Evolutionary conservation across 2,329 filamentous ascomycete species (phyloP).

Genomic region (Talaromyces islandicus): DNA sequence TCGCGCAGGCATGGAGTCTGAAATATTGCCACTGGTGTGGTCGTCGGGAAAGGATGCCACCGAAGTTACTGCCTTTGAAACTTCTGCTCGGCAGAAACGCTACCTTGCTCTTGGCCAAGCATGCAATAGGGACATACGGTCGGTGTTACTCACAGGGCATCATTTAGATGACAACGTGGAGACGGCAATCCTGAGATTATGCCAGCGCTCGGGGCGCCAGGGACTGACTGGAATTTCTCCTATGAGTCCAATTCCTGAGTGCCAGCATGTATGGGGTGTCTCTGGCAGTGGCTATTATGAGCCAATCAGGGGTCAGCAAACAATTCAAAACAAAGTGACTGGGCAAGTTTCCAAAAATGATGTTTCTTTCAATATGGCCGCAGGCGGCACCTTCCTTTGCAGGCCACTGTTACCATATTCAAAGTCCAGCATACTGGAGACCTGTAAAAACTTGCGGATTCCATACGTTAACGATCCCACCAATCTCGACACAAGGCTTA

Average conservation of each 20-base stretch:
- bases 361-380: conserved; percentile 17
- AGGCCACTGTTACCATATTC: conserved; percentile 44
- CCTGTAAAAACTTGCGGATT: conserved; percentile 64
- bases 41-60: conserved; percentile 26
- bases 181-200: conserved; percentile 74
- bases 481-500: conserved; percentile 71
- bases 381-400: conserved; percentile 30
- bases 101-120: conserved; percentile 64
- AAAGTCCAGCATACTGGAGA: conserved; percentile 59
- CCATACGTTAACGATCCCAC: conserved; percentile 81
- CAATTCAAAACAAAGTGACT: not conserved
- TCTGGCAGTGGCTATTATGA: conserved; percentile 57
- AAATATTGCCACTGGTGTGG: conserved; percentile 50
- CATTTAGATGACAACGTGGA: conserved; percentile 90
- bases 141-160: conserved; percentile 70
- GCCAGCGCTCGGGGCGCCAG: conserved; percentile 59
- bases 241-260: conserved; percentile 72
- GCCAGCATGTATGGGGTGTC: conserved; percentile 65
- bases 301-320: conserved; percentile 37
- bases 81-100: conserved; percentile 64
- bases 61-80: conserved; percentile 64
- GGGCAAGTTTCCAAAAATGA: not conserved
- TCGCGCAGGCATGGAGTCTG: conserved; percentile 25
- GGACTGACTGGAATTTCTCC: conserved; percentile 66
- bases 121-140: conserved; percentile 49